Evolutionary conservation across 2,329 filamentous ascomycete genomes (phyloP).

Genomic region (Knoxdaviesia capensis): DNA sequence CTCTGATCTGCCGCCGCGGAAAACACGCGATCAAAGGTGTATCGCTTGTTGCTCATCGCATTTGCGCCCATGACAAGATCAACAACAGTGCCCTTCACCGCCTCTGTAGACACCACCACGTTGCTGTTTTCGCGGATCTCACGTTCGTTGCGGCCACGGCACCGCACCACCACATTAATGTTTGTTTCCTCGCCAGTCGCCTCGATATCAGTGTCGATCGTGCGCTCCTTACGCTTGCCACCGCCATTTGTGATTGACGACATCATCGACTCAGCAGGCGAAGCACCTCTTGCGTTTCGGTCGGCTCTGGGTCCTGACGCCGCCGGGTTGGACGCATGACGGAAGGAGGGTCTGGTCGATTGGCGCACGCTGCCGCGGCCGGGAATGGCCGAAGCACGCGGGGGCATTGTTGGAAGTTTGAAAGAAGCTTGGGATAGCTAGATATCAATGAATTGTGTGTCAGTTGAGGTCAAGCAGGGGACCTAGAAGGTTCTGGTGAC

Average conservation of each 20-base stretch:
- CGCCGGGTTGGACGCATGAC: neutral
- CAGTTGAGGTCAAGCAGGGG: no score
- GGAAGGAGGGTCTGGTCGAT: no score
- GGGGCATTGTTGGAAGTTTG: no score
- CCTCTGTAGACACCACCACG: conserved; percentile 73
- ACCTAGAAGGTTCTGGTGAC: no score
- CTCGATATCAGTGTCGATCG: conserved; percentile 44
- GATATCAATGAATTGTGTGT: no score
- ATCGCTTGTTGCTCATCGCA: conserved; percentile 86
- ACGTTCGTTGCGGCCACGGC: conserved; percentile 76
- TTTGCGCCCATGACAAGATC: conserved; percentile 84
- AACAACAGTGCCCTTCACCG: conserved; percentile 67
- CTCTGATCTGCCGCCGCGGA: conserved; percentile 84
- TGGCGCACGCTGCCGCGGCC: no score
- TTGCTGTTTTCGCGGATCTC: conserved; percentile 90
- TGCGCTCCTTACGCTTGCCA: conserved; percentile 70
- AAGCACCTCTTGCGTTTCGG: conserved; percentile 24
- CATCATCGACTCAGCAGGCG: conserved; percentile 47
- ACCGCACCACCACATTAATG: conserved; percentile 93
- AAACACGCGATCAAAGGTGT: conserved; percentile 93
- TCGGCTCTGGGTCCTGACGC: neutral
- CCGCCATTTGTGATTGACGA: conserved; percentile 37
- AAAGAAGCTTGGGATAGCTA: no score
- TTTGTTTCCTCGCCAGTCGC: conserved; percentile 66
- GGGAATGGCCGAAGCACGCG: no score